Percentiles rank a stretch among this genome's conserved stretches.
These are phyloP conservation scores for Talaromyces sp. DNA, from an alignment of 2,329 filamentous ascomycete species.

Conservation along the genomic window DNA sequence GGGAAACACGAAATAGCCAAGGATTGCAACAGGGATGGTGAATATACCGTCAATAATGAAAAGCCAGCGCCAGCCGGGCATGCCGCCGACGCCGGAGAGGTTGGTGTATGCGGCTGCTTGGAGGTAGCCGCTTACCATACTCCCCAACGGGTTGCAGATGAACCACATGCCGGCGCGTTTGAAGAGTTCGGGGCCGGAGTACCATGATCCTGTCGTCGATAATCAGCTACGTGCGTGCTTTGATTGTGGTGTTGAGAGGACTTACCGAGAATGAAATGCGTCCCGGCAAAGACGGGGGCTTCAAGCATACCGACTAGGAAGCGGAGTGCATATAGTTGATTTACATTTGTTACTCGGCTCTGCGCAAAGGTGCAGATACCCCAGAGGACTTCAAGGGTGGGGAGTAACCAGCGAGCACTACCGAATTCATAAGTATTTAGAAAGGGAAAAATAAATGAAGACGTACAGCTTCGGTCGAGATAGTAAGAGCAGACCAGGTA, in stretches of 20 bases:
- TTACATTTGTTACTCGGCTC: slow-evolving; percentile 30
- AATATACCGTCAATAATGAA: slow-evolving; percentile 58
- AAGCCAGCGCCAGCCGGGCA: slow-evolving; percentile 54
- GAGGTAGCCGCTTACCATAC: slow-evolving; percentile 46
- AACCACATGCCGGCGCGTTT: slow-evolving; percentile 57
- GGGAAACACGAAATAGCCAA: slow-evolving; percentile 51
- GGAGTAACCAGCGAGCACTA: not conserved
- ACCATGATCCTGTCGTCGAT: slow-evolving; percentile 36
- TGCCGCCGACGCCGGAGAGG: slow-evolving; percentile 49
- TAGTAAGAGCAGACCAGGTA: slow-evolving; percentile 30
- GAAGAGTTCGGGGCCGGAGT: slow-evolving; percentile 46
- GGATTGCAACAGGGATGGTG: slow-evolving; percentile 54
- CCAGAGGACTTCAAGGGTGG: slow-evolving; percentile 30
- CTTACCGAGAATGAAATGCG: slow-evolving; percentile 31
- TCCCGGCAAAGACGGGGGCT: slow-evolving; percentile 23
- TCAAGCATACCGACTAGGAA: slow-evolving; percentile 36
- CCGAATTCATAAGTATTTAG: not conserved
- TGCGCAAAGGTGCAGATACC: slow-evolving; percentile 36
- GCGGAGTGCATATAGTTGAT: slow-evolving; percentile 34
- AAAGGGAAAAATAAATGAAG: not conserved
- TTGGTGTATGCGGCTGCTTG: slow-evolving; percentile 55
- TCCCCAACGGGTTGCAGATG: slow-evolving; percentile 32
- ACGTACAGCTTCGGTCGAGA: slow-evolving; percentile 30
- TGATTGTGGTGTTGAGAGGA: not conserved
- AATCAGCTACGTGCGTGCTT: not conserved